A percentile compares a stretch with the other conserved stretches of the same genome.
phyloP scores from a whole-genome alignment of 371 early-diverging fungal species.

The Antonospora locustae region DNA sequence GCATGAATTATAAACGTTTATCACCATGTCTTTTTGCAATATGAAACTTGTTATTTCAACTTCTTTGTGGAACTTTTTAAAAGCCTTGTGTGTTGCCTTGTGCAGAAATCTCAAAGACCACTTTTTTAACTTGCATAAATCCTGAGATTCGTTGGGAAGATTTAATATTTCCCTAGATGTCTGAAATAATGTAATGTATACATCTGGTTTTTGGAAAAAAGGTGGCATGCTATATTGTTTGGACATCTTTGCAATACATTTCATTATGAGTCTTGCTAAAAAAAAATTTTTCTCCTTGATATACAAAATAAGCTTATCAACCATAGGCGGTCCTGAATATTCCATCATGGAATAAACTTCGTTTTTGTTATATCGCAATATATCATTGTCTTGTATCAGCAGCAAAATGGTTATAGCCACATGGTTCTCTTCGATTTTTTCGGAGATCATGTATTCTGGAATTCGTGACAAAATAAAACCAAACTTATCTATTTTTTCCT shows the following conservation, averaged over 20 bases:
- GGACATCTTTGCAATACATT: slow-evolving; percentile 40
- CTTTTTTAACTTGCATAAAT: slow-evolving; percentile 28
- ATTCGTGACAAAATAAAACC: slow-evolving; percentile 3
- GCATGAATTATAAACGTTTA: slow-evolving; percentile 10
- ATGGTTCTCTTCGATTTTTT: neutral
- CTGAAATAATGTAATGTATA: slow-evolving; percentile 30
- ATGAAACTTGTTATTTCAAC: slow-evolving; percentile 20
- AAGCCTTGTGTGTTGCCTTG: slow-evolving; percentile 42
- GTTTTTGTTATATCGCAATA: slow-evolving; percentile 35
- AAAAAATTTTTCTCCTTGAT: slow-evolving; percentile 17
- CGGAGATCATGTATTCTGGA: slow-evolving; percentile 1
- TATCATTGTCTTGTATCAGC: slow-evolving; percentile 25
- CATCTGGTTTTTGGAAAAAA: slow-evolving; percentile 18
- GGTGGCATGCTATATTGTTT: slow-evolving; percentile 47
- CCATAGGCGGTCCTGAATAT: slow-evolving; percentile 23
- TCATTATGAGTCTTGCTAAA: slow-evolving; percentile 32
- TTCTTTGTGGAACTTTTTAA: slow-evolving; percentile 51
- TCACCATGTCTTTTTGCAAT: slow-evolving; percentile 4
- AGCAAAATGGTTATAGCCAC: slow-evolving; percentile 15
- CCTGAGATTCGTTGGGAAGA: slow-evolving; percentile 10
- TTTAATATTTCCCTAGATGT: slow-evolving; percentile 24
- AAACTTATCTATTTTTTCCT: slow-evolving; percentile 7
- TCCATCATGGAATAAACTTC: slow-evolving; percentile 23
- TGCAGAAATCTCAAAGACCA: slow-evolving; percentile 46
- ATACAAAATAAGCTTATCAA: slow-evolving; percentile 13